Conservation (phyloP, 1,284 basidiomycete genomes). For the Mycena sp. region DNA sequence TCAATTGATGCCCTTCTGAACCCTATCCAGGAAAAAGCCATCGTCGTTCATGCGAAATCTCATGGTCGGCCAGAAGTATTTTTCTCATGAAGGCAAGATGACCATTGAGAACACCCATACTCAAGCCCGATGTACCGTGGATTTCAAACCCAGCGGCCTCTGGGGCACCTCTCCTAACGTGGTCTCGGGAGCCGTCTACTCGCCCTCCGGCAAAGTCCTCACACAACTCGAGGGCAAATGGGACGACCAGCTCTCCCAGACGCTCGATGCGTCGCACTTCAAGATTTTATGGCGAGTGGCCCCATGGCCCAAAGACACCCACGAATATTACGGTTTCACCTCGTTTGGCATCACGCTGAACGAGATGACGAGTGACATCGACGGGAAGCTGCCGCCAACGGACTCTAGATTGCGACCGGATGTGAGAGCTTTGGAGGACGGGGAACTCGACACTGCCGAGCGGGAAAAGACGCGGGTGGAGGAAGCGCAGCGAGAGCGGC, state of each 20-base stretch:
- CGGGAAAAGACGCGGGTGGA: conserved; percentile 82
- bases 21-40: conserved; percentile 75
- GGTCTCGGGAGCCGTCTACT: conserved; percentile 72
- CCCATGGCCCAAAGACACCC: conserved; percentile 79
- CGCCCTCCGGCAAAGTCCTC: conserved; percentile 61
- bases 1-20: conserved; percentile 11
- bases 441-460: conserved; percentile 83
- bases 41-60: conserved; percentile 91
- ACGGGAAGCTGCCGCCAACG: conserved; percentile 79
- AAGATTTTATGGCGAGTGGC: conserved; percentile 81
- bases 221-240: conserved; percentile 84
- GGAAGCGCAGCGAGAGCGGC: conserved; percentile 76
- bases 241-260: conserved; percentile 81
- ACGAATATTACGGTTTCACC: conserved; percentile 87
- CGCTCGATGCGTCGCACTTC: conserved; percentile 75
- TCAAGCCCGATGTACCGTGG: conserved; percentile 70
- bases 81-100: conserved; percentile 85
- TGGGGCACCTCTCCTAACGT: conserved; percentile 80
- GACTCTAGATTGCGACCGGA: conserved; percentile 91
- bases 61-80: conserved; percentile 90
- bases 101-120: conserved; percentile 72
- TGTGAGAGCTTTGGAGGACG: conserved; percentile 88
- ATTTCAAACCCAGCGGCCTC: conserved; percentile 89
- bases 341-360: conserved; percentile 85
- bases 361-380: conserved; percentile 80